Evolutionary conservation across 805 yeast genomes (phyloP).

Genomic region (Wickerhamomyces xylosicus): DNA sequence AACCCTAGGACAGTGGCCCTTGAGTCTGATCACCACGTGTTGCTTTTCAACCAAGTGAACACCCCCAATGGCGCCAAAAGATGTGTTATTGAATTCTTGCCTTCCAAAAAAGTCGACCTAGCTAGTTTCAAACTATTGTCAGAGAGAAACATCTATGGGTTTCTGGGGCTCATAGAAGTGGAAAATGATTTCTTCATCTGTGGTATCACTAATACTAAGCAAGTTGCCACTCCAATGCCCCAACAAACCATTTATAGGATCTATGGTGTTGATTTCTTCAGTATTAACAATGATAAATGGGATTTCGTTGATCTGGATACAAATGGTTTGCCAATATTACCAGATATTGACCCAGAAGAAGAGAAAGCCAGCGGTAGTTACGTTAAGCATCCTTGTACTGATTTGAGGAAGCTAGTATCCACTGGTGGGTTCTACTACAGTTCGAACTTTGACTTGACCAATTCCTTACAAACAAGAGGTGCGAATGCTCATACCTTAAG

Average conservation of each 20-base stretch:
- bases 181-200: constrained; percentile 63
- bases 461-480: constrained; percentile 73
- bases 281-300: constrained; percentile 65
- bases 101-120: constrained; percentile 26
- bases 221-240: constrained; percentile 76
- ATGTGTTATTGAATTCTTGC: constrained; percentile 41
- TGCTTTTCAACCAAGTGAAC: constrained; percentile 33
- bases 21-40: constrained; percentile 31
- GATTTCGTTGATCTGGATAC: constrained; percentile 65
- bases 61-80: constrained; percentile 19
- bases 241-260: constrained; percentile 75
- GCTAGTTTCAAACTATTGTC: constrained; percentile 32
- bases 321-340: constrained; percentile 51
- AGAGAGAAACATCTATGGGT: constrained; percentile 44
- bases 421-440: constrained; percentile 92
- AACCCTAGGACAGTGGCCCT: constrained; percentile 31
- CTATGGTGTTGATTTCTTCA: constrained; percentile 76
- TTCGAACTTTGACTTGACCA: constrained; percentile 85
- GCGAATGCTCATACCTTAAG: constrained; percentile 34
- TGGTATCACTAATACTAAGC: constrained; percentile 63
- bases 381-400: constrained; percentile 60
- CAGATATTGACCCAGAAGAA: constrained; percentile 23
- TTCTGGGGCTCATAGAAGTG: constrained; percentile 72
- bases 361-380: constrained; percentile 5
- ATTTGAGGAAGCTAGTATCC: constrained; percentile 62